A percentile compares a stretch with the other conserved stretches of the same genome.
phyloP scores from a whole-genome alignment of 176 grass and related monocot species.

The Carex kokanica region DNA sequence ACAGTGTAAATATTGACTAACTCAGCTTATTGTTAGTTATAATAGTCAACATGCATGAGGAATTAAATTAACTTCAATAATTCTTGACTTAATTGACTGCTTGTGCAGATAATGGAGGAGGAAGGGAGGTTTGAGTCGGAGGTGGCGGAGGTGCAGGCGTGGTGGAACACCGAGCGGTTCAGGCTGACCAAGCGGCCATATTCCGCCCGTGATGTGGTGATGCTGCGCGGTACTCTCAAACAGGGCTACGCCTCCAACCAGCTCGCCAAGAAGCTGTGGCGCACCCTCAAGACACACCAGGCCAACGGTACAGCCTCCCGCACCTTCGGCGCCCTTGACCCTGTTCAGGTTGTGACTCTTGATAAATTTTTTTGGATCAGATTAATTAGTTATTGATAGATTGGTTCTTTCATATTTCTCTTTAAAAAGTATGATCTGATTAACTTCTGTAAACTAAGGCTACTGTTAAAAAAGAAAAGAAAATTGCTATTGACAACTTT shows the following conservation, averaged over 20 bases:
- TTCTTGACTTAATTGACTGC: neutral
- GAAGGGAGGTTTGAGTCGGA: slow-evolving; percentile 85
- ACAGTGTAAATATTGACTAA: neutral
- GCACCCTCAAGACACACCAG: slow-evolving; percentile 69
- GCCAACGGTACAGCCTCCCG: slow-evolving; percentile 68
- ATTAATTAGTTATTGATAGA: neutral
- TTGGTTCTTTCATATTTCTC: neutral
- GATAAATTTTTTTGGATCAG: neutral
- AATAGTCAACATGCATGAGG: neutral
- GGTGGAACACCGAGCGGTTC: slow-evolving; percentile 86
- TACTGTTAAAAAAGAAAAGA: neutral
- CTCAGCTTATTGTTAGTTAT: neutral
- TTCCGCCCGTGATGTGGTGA: slow-evolving; percentile 61
- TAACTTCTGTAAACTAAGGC: no score
- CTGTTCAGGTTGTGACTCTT: slow-evolving; percentile 44
- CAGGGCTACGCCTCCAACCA: slow-evolving; percentile 83
- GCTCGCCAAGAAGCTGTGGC: slow-evolving; percentile 82
- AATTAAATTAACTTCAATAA: neutral
- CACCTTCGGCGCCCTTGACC: slow-evolving; percentile 88
- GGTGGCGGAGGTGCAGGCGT: slow-evolving; percentile 65
- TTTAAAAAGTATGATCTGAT: neutral
- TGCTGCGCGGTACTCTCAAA: slow-evolving; percentile 81
- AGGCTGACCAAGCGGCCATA: slow-evolving; percentile 67
- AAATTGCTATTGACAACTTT: neutral
- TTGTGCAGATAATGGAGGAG: slow-evolving; percentile 76